Evolutionary conservation across 768 basidiomycete genomes (phyloP).

Genomic region (Lactarius tabidus): DNA sequence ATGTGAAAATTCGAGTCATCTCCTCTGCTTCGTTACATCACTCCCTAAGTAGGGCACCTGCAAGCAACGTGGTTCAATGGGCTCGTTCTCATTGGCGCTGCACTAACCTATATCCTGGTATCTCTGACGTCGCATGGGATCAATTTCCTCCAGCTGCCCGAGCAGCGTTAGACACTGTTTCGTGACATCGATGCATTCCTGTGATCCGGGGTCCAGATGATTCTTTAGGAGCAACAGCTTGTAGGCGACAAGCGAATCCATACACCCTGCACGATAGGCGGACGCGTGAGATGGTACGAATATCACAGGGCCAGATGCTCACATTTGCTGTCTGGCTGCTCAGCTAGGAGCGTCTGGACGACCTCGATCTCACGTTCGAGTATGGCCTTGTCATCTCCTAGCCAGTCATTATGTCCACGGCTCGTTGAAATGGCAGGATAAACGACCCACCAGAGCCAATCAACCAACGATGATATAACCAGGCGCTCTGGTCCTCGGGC

Average conservation of each 20-base stretch:
- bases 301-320: conserved; percentile 28
- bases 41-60: conserved; percentile 4
- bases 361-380: conserved; percentile 71
- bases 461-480: conserved; percentile 99
- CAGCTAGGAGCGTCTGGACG: conserved; percentile 79
- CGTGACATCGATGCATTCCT: conserved; percentile 31
- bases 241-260: conserved; percentile 89
- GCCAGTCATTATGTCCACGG: neutral
- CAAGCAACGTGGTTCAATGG: neutral
- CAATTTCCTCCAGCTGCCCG: conserved; percentile 53
- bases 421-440: neutral
- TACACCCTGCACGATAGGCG: conserved; percentile 65
- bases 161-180: conserved; percentile 51
- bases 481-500: conserved; percentile 93
- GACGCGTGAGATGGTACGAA: neutral
- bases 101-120: conserved; percentile 64
- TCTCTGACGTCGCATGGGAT: conserved; percentile 59
- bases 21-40: neutral
- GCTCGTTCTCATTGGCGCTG: neutral
- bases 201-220: conserved; percentile 36
- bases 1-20: neutral
- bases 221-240: conserved; percentile 61
- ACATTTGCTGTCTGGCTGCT: conserved; percentile 95
- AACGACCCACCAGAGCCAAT: conserved; percentile 62
- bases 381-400: conserved; percentile 56